Percentiles rank a stretch among this genome's conserved stretches.
Evolutionary conservation across 306 rosid genomes (phyloP).

Genomic region (Glycine tomentella): DNA sequence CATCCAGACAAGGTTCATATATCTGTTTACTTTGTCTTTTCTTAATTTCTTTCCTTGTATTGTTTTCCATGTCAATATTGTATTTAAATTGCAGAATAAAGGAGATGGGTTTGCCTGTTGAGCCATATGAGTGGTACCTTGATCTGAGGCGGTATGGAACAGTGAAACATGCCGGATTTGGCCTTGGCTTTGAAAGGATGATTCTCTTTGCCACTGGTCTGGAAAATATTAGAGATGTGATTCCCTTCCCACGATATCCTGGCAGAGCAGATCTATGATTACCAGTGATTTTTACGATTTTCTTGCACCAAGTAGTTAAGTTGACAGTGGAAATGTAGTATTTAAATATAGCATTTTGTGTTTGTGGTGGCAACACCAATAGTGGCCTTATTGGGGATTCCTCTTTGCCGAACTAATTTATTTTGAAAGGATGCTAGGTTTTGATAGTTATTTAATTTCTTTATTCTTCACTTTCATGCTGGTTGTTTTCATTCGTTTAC

Average conservation of each 20-base stretch:
- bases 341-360: not conserved
- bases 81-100: slow-evolving; percentile 57
- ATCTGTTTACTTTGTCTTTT: not conserved
- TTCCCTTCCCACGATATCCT: slow-evolving; percentile 96
- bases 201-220: slow-evolving; percentile 92
- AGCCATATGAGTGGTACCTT: slow-evolving; percentile 98
- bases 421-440: slow-evolving; percentile 22
- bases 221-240: slow-evolving; percentile 93
- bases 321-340: slow-evolving; percentile 22
- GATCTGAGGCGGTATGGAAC: slow-evolving; percentile 95
- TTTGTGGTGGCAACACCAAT: not conserved
- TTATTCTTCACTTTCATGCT: not conserved
- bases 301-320: slow-evolving; percentile 31
- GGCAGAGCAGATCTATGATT: slow-evolving; percentile 91
- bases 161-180: slow-evolving; percentile 85
- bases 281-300: not conserved
- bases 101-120: slow-evolving; percentile 79
- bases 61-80: slow-evolving; percentile 11
- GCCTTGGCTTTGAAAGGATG: slow-evolving; percentile 96
- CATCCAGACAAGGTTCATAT: slow-evolving; percentile 68
- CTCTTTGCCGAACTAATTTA: not conserved
- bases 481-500: not conserved
- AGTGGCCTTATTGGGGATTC: not conserved
- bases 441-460: not conserved
- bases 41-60: not conserved